Base-by-base conservation (phyloP, 139 green algal species). In the Zygnema cylindricum region DNA sequence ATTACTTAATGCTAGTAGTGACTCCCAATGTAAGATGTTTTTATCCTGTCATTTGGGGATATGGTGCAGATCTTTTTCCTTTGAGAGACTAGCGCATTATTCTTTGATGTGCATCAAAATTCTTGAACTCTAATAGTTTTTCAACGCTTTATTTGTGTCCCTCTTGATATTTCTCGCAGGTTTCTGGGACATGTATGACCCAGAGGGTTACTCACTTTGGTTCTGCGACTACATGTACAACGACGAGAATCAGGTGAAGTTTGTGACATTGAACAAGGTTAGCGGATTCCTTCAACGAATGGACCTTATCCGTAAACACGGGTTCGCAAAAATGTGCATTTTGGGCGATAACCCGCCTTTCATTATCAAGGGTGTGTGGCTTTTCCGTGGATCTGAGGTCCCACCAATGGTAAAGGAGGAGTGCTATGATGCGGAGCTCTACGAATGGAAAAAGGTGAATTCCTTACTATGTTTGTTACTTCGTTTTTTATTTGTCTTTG, bases 161-260 rank as follows among this genome's bases (percentile, higher is more conserved):
- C 57, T 73, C 30, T 73, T 73, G 30, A 30, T 73, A 30, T 30
- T 25, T 73, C n/a, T n/a, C 16, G 71, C 82, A 86, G 92, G 92
- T n/a, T 93, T 93, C 79, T 92, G 88, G 88, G 83, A 91, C 1
- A 92, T 91, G 84, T 92, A 87, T 7, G 92, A 94, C 76, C 77
- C 86, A 0, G 89, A 93, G 71, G 93, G 93, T 83, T 95, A 92
- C 88, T 93, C 86, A 36, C 90, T 95, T 30, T 95, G 88, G 88
- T 94, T 95, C 83, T 93, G 84, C 49, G 92, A 95, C 57, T 95
- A 95, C 93, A 95, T 95, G 90, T 95, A 95, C 84, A 92, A 89
- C 21, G 93, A 95, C 25, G 93, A 95, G 86, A 95, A 95, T 92
- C 94, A 92, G 1, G 92, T 95, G 43, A 93, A 94, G 76, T 95